Conservation (phyloP, 1,139 yeast species). For the Taphrina pruni region DNA sequence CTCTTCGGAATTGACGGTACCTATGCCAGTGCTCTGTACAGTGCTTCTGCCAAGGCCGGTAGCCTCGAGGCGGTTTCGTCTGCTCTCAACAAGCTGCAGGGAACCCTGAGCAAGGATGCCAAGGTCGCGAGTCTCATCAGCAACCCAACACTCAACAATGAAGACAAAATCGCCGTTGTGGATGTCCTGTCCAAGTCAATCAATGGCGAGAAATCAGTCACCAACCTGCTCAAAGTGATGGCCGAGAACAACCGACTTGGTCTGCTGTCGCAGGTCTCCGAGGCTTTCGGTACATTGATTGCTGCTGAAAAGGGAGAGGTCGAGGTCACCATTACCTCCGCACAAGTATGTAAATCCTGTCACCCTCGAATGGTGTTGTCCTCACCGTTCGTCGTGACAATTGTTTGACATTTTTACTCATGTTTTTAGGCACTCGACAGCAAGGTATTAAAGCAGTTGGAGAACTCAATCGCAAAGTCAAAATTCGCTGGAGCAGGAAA, state of each 20-base stretch:
- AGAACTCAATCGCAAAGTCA: constrained; percentile 77
- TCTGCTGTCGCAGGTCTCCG: constrained; percentile 67
- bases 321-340: constrained; percentile 91
- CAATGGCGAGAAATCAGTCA: constrained; percentile 67
- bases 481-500: constrained; percentile 83
- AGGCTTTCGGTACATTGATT: constrained; percentile 75
- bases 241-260: constrained; percentile 94
- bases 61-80: constrained; percentile 73
- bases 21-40: constrained; percentile 72
- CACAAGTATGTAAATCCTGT: constrained; percentile 16
- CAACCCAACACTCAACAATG: constrained; percentile 83
- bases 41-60: constrained; percentile 86
- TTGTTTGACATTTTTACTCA: neutral
- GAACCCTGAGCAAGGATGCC: constrained; percentile 65
- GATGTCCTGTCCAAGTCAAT: constrained; percentile 62
- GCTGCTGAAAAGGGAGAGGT: constrained; percentile 91
- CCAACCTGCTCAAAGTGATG: constrained; percentile 80
- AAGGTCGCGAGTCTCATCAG: constrained; percentile 66
- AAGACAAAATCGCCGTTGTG: constrained; percentile 76
- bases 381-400: neutral
- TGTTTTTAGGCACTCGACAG: constrained; percentile 62
- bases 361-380: neutral
- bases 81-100: constrained; percentile 66
- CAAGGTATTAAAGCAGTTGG: constrained; percentile 78
- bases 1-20: constrained; percentile 96